Base-by-base conservation (phyloP, 176 grass and related monocot genomes). In the Calamus simplicifolius region DNA sequence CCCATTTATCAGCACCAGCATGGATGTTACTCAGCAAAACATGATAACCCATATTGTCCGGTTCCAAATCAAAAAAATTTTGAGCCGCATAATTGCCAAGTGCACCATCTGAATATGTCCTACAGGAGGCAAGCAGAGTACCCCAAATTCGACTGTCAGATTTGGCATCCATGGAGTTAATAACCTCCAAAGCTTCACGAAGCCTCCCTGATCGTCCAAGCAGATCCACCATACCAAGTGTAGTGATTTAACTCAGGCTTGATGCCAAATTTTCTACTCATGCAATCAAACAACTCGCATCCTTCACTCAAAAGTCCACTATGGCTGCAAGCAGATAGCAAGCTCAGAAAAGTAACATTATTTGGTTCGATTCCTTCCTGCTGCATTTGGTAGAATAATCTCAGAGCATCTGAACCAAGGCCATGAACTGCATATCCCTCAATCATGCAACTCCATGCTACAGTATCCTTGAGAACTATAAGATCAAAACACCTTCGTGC, bases 371-470 rank as follows among this genome's bases (percentile, higher is more conserved):
- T 29, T 59, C 67, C 71, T 75, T 82, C 74, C 1, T 74, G n/a
- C 19, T 72, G 57, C 84, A 87, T 79, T 68, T 64, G 52, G 30
- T 64, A 28, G 19, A 87, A 82, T 29, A 76, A 64, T 59, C 19
- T 12, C 31, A 82, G 48, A 61, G 84, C 79, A 58, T 87, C 53
- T 50, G 3, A 38, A 35, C 75, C 79, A 61, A 63, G 6, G 4
- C 84, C 84, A 82, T 87, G 79, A 52, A 71, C 48, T 0, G 61
- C 54, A 35, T 68, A 78, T 14, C 56, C 61, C 66, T 86, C 84
- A 10, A 86, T 62, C 57, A 79, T 87, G 38, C 75, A 82, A 67
- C 70, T 75, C 84, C 79, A 87, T 31, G 75, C 50, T 16, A 82
- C 62, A 5, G 70, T 48, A 79, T 82, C 84, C 74, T 74, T 82